Evolutionary conservation across 805 yeast species (phyloP), one percentile per base, ranked within the genome.

Genomic region (Zygoascus tannicola): DNA sequence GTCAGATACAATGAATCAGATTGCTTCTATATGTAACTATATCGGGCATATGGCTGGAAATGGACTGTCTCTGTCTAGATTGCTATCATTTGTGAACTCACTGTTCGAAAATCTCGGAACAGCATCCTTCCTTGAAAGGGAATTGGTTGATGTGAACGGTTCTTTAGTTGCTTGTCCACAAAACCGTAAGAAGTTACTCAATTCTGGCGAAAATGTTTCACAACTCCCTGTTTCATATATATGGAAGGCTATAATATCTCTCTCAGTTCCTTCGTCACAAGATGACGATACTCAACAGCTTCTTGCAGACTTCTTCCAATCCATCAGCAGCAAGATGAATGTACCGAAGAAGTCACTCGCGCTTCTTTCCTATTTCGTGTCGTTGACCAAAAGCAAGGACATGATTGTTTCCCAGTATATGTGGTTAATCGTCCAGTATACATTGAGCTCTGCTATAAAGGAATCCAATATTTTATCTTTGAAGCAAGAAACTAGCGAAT

Each of bases 21-120:
- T 51, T 23, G 53, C 53, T 12, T 33, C 44, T 8, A 21, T 48
- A 8, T 47, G 51, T 41, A 42, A 45, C 21, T 44, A 47, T 30
- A 39, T 47, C 20, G 23, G 23, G 15, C 22, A 22, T 4, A 30
- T 5, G 33, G 44, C 18, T 39, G 45, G 47, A 18, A 22, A 30
- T 15, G 21, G 5, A 21, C 30, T 16, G 16, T 26, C 21, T 12
- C 41, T 15, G 42, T 16, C 30, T 4, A 21, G 35, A 14, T 21
- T 43, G 8, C 39, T 41, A 14, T 32, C 30, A 12, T 30, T 51
- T 18, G 36, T 47, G 14, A 22, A 26, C 19, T 28, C 51, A 7
- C 18, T 50, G 7, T 40, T 51, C 22, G 51, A 47, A 5, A 23
- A 20, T 3, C 15, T 51, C 14, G 53, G 51, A 4, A 36, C 43